Conservation (phyloP, 75 land plant genomes). For the Pinus albicaulis region DNA sequence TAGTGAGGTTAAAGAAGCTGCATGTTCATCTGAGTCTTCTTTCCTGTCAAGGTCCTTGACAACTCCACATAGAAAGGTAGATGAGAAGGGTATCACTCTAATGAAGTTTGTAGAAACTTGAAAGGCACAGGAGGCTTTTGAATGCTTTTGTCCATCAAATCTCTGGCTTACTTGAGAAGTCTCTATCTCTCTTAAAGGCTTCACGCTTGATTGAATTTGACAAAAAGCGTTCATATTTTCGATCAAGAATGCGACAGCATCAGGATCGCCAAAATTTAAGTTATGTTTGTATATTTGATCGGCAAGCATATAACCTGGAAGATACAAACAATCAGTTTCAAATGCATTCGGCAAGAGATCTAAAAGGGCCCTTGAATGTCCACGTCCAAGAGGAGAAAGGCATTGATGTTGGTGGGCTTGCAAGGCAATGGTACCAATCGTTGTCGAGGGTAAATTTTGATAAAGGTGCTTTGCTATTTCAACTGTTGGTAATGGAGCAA, state of each 20-base stretch:
- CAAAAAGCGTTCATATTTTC: constrained; percentile 86
- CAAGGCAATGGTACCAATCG: constrained; percentile 96
- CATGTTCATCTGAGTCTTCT: constrained; percentile 35
- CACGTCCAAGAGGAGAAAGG: constrained; percentile 99
- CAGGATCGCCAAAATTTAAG: constrained; percentile 93
- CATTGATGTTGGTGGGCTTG: constrained; percentile 95
- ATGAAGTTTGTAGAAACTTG: constrained; percentile 82
- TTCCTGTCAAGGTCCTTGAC: constrained; percentile 12
- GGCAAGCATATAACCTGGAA: constrained; percentile 94
- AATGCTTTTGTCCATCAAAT: constrained; percentile 95
- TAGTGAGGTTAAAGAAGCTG: constrained; percentile 64
- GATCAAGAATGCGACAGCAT: constrained; percentile 87
- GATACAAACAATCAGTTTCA: constrained; percentile 95
- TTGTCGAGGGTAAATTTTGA: constrained; percentile 94
- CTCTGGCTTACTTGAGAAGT: constrained; percentile 89
- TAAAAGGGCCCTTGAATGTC: constrained; percentile 90
- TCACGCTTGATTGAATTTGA: constrained; percentile 96
- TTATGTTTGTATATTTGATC: constrained; percentile 78
- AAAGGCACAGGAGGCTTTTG: constrained; percentile 75
- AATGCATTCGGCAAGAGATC: constrained; percentile 82
- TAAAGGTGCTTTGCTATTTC: constrained; percentile 93
- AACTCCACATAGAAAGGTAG: constrained; percentile 24
- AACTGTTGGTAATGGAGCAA: constrained; percentile 93
- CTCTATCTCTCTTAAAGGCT: constrained; percentile 79
- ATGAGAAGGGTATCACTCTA: constrained; percentile 75